Base-by-base conservation (phyloP, 306 rosid species). In the Betula pendula region DNA sequence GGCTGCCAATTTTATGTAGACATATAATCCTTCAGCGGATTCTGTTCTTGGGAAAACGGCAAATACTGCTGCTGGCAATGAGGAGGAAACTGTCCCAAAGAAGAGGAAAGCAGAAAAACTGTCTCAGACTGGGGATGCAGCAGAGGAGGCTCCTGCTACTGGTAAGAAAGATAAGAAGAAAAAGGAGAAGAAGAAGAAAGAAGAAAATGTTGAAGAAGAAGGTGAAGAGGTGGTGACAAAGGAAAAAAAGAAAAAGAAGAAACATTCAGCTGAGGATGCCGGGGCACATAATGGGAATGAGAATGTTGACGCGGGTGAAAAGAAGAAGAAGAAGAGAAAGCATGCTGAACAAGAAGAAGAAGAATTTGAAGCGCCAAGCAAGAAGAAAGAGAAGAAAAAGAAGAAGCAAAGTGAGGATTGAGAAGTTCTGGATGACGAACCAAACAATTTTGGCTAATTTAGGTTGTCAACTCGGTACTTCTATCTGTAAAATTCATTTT, bases 21-120 rank as follows among this genome's bases (percentile, higher is more conserved):
- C 96, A 8, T 95, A 95, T 73, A 95, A 95, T 81, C 84, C 98
- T 20, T 76, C 98, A 6, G 96, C 92, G 3, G 99, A 95, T 84
- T 86, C 94, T 0, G 65, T 87, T 69, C 83, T 92, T 27, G 92
- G 91, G 17, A 79, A 83, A 77, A 42, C 58, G 2, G 74, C 60
- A 49, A 71, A 79, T 60, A 17, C 66, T 68, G 45, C 63, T 47
- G 79, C 60, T 4, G 73, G 73, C 38, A 72, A 85, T 79, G 86
- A 81, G 35, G 88, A 84, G 72, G 89, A 81, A 83, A 51, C 44
- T 49, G 60, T 45, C n/a, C 35, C 71, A 33, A 79, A 75, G 80
- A 77, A 73, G 63, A 79, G 51, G 67, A 78, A 81, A 78, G 62
- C 49, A 6, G 72, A 48, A 51, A 2, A 9, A 24, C 27, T 22